Conservation (phyloP, 805 yeast species). For the Torulaspora indica region DNA sequence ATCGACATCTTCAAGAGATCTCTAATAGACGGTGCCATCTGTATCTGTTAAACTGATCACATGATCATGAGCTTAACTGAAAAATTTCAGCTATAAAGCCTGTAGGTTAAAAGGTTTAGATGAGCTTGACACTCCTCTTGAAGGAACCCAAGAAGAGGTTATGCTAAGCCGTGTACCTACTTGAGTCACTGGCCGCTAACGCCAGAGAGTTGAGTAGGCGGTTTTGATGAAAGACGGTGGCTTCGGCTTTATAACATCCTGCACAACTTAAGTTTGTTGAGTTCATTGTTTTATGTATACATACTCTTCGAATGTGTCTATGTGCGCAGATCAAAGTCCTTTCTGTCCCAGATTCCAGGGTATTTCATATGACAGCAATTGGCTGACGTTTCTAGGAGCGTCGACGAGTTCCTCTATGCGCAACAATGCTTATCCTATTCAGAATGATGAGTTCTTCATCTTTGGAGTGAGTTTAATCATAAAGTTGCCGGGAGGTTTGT, state of each 20-base stretch:
- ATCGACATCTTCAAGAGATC: not conserved
- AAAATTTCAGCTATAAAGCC: not conserved
- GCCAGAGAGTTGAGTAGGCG: not conserved
- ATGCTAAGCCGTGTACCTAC: not conserved
- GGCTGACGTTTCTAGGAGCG: not conserved
- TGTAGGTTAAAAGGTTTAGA: no score
- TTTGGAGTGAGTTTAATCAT: not conserved
- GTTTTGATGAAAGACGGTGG: not conserved
- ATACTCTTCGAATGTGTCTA: slow-evolving; percentile 36
- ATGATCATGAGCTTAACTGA: no score
- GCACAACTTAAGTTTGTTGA: slow-evolving; percentile 37
- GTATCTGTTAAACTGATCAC: no score
- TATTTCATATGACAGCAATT: slow-evolving; percentile 1
- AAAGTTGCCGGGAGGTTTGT: not conserved
- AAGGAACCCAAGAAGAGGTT: not conserved
- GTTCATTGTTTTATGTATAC: slow-evolving; percentile 12
- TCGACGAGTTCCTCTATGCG: not conserved
- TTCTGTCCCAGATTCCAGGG: slow-evolving; percentile 14
- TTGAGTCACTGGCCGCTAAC: not conserved
- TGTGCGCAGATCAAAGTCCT: slow-evolving; percentile 29
- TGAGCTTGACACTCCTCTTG: not conserved
- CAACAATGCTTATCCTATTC: not conserved
- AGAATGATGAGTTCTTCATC: slow-evolving; percentile 7
- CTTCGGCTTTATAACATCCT: slow-evolving; percentile 5
- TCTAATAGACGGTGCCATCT: no score